phyloP scores from a whole-genome alignment of 2,329 filamentous ascomycete genomes.

The Aspergillus terreus region DNA sequence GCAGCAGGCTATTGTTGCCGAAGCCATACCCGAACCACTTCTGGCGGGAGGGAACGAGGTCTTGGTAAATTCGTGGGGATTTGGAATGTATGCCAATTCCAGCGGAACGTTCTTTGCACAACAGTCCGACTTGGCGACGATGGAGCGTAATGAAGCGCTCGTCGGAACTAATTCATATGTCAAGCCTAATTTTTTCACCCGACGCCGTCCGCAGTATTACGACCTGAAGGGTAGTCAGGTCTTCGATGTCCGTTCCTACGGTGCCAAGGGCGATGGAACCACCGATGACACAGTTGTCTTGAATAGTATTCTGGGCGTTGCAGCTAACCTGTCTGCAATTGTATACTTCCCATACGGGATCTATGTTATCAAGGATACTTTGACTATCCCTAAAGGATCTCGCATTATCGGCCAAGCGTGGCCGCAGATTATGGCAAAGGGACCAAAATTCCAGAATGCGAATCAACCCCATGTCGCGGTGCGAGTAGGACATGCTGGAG shows the following conservation, averaged over 20 bases:
- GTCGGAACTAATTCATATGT: background rate
- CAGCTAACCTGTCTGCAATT: constrained; percentile 37
- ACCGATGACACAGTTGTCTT: background rate
- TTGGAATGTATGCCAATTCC: background rate
- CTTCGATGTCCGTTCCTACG: background rate
- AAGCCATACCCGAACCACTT: background rate
- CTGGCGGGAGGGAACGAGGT: background rate
- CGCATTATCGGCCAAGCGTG: constrained; percentile 58
- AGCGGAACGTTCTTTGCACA: background rate
- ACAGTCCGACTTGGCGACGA: background rate
- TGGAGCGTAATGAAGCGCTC: background rate
- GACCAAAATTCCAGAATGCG: constrained; percentile 25
- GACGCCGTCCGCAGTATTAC: background rate
- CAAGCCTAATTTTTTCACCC: background rate
- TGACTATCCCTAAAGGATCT: constrained; percentile 59
- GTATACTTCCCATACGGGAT: constrained; percentile 74
- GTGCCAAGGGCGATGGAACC: background rate
- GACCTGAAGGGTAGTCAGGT: background rate
- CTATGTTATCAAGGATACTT: constrained; percentile 66
- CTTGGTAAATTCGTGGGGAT: background rate
- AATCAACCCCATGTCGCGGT: constrained; percentile 22
- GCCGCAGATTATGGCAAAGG: constrained; percentile 31
- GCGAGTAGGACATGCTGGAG: constrained; percentile 26
- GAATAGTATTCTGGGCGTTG: constrained; percentile 3
- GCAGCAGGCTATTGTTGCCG: background rate